A percentile compares a stretch with the other conserved stretches of the same genome.
These are phyloP conservation scores for Angomonas deanei DNA, from an alignment of 208 protist genomes.

Conservation along the genomic window DNA sequence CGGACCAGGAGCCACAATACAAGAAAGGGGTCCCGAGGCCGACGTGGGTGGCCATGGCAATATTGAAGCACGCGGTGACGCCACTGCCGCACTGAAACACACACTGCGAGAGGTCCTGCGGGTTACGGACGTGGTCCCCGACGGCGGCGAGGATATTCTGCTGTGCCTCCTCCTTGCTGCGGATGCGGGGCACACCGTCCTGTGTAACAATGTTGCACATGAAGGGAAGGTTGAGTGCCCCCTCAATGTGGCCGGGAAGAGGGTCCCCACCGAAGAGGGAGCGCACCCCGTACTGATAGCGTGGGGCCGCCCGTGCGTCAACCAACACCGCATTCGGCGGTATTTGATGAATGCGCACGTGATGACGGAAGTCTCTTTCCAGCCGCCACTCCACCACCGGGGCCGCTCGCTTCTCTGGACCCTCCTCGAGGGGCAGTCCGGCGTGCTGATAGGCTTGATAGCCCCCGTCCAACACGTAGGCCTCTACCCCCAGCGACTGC, in stretches of 20 bases:
- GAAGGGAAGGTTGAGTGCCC: conserved; percentile 59
- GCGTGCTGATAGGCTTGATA: conserved; percentile 43
- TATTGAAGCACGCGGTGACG: conserved; percentile 69
- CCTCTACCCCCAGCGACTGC: conserved; percentile 63
- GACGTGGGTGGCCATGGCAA: conserved; percentile 53
- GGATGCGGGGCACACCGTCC: conserved; percentile 22
- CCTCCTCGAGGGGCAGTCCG: conserved; percentile 34
- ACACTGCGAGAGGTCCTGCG: conserved; percentile 35
- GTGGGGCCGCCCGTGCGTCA: conserved; percentile 44
- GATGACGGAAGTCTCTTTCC: conserved; percentile 24
- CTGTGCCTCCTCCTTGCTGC: conserved; percentile 38
- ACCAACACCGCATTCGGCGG: conserved; percentile 46
- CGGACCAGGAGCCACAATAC: conserved; percentile 80
- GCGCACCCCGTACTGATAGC: conserved; percentile 60
- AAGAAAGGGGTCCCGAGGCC: conserved; percentile 62
- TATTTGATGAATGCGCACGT: conserved; percentile 33
- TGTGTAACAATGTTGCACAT: conserved; percentile 14
- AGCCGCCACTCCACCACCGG: conserved; percentile 37
- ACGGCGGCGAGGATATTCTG: conserved; percentile 29
- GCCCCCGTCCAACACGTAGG: conserved; percentile 77
- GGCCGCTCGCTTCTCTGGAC: conserved; percentile 2
- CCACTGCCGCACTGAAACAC: conserved; percentile 84
- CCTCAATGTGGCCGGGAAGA: conserved; percentile 71
- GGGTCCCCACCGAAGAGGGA: conserved; percentile 39
- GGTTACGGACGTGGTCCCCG: neutral